Evolutionary conservation across 2,329 filamentous ascomycete genomes (phyloP), one percentile per base, ranked within the genome.

Genomic region (Botrytis porri): DNA sequence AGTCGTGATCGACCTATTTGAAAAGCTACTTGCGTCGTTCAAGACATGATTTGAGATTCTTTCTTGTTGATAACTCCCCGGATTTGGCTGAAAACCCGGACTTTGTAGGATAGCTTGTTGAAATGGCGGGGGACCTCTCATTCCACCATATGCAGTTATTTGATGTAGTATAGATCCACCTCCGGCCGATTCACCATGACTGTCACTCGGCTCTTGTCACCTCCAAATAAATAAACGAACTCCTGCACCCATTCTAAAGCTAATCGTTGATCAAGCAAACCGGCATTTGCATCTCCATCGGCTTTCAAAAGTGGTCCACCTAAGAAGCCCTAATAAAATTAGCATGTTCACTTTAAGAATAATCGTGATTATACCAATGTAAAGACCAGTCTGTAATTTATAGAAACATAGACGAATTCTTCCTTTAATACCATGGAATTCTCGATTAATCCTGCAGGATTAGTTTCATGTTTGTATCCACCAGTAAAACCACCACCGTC

Each of bases 151-250:
- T 0, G 85, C 82, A 41, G 86, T 88, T 73, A 88, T 84, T 72
- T 89, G 86, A 75, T 88, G 86, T 80, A 87, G 83, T 72, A 89
- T 84, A 4, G 83, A 85, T 0, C 86, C 86, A 12, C 82, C 86
- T 37, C 87, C 87, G 14, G 87, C 86, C 22, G 83, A 86, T 74
- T 86, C 80, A 7, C 86, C 45, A 86, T 82, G 20, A 87, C 81
- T 0, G 86, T 88, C 39, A 88, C 83, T 22, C 82, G 81, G 3
- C 81, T 79, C 2, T 83, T 80, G 77, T 89, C 84, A 16, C 88
- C 88, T 7, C 88, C 87, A 75, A 89, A 89, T 86, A 83, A 5
- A 89, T 83, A 88, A 88, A 90, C 41, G 22, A 37, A 62, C 22
- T 41, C 60, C 25, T 41, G 60, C 25, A 62, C 14, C 60, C 60